phyloP scores from a whole-genome alignment of 2,329 filamentous ascomycete species.

The Penicillium frequentans region DNA sequence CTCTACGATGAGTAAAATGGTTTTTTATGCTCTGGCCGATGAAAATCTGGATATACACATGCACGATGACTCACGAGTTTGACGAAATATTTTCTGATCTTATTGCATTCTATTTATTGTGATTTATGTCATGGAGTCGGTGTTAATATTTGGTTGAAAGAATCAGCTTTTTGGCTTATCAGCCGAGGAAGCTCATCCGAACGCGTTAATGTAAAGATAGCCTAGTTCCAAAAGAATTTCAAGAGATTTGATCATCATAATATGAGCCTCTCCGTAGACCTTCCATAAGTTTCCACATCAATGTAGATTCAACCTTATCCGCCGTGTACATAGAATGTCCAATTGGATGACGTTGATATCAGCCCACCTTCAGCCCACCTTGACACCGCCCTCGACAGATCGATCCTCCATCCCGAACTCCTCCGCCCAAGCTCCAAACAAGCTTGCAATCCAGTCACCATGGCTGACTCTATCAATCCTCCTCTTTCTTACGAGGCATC shows the following conservation, averaged over 20 bases:
- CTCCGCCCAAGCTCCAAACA: neutral
- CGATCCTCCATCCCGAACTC: neutral
- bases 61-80: neutral
- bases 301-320: no score
- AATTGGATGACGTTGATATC: slow-evolving; percentile 16
- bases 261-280: neutral
- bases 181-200: neutral
- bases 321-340: neutral
- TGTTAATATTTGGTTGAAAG: neutral
- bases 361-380: slow-evolving; percentile 16
- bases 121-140: neutral
- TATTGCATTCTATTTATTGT: neutral
- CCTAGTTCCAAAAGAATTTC: neutral
- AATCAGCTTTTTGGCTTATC: neutral
- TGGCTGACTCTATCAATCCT: slow-evolving; percentile 57
- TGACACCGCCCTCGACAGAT: slow-evolving; percentile 11
- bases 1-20: slow-evolving; percentile 54
- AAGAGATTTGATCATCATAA: neutral
- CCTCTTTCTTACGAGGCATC: slow-evolving; percentile 75
- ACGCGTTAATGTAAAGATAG: neutral
- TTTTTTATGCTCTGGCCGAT: neutral
- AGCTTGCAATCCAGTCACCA: slow-evolving; percentile 21
- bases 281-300: neutral
- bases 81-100: neutral
- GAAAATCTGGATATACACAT: neutral